Percentiles rank a stretch among this genome's conserved stretches.
Conservation (phyloP, 495 filamentous ascomycete species). For the Neurospora sp. region DNA sequence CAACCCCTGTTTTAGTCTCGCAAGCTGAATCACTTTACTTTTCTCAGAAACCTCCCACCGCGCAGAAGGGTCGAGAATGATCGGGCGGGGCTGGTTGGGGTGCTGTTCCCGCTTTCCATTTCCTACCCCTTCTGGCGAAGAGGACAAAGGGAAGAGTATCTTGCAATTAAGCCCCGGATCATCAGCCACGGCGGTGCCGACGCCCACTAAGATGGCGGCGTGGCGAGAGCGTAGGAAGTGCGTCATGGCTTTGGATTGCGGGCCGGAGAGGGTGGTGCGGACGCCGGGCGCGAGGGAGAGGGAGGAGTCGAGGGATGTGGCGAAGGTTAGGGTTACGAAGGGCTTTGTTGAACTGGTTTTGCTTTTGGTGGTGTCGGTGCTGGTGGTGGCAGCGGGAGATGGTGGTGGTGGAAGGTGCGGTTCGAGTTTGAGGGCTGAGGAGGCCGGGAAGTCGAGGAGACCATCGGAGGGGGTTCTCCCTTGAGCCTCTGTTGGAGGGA, state of each 20-base stretch:
- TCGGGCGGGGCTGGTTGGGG: conserved; percentile 56
- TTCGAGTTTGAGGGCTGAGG: conserved; percentile 1
- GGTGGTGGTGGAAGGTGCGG: conserved; percentile 3
- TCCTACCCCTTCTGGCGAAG: conserved; percentile 23
- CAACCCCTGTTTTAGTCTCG: conserved; percentile 54
- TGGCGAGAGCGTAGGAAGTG: conserved; percentile 78
- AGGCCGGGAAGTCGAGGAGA: conserved; percentile 5
- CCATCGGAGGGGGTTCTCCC: neutral
- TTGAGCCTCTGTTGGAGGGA: conserved; percentile 1
- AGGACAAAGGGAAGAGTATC: conserved; percentile 20
- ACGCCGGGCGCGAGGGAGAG: conserved; percentile 64
- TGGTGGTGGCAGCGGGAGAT: neutral
- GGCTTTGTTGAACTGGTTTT: conserved; percentile 5
- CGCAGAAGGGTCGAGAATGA: conserved; percentile 65
- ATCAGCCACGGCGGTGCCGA: conserved; percentile 73
- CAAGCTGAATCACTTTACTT: conserved; percentile 54
- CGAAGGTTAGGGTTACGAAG: conserved; percentile 69
- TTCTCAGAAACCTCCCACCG: conserved; percentile 55
- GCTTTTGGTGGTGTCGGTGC: neutral
- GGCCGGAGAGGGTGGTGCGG: conserved; percentile 71
- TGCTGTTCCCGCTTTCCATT: neutral
- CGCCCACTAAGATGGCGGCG: conserved; percentile 76
- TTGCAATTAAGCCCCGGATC: conserved; percentile 72
- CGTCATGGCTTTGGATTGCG: conserved; percentile 78
- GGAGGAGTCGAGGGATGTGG: conserved; percentile 76